phyloP scores from a whole-genome alignment of 2,329 filamentous ascomycete species.

The Elsinoe ampelina region DNA sequence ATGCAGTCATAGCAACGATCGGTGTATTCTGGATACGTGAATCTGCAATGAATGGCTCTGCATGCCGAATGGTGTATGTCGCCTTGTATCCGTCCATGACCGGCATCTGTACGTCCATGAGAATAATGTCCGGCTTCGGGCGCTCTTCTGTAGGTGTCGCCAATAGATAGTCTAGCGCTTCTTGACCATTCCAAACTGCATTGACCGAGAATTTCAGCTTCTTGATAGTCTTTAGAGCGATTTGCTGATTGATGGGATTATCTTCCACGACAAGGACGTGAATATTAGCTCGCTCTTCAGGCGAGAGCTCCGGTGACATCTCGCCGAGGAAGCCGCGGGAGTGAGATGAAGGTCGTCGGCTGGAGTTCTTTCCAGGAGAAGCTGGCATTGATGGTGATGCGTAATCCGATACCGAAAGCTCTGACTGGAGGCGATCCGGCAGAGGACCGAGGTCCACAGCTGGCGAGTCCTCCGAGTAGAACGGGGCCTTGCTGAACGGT shows the following conservation, averaged over 20 bases:
- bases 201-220: slow-evolving; percentile 63
- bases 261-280: slow-evolving; percentile 75
- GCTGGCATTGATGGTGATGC: slow-evolving; percentile 33
- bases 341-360: slow-evolving; percentile 18
- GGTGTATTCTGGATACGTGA: slow-evolving; percentile 52
- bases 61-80: slow-evolving; percentile 62
- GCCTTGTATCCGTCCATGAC: slow-evolving; percentile 70
- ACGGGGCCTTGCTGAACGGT: slow-evolving; percentile 62
- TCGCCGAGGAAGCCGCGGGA: slow-evolving; percentile 25
- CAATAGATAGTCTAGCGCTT: slow-evolving; percentile 63
- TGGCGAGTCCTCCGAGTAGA: slow-evolving; percentile 38
- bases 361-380: slow-evolving; percentile 16
- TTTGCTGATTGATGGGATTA: slow-evolving; percentile 59
- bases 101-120: slow-evolving; percentile 41
- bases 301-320: slow-evolving; percentile 38
- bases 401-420: slow-evolving; percentile 52
- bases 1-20: slow-evolving; percentile 75
- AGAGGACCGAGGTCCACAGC: slow-evolving; percentile 55
- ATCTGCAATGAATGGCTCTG: slow-evolving; percentile 53
- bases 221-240: slow-evolving; percentile 63
- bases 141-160: slow-evolving; percentile 32
- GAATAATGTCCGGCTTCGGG: slow-evolving; percentile 60
- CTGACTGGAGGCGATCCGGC: slow-evolving; percentile 54
- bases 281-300: slow-evolving; percentile 51
- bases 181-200: slow-evolving; percentile 68